Evolutionary conservation across 148 eudicot genomes (phyloP).

Genomic region (Nepenthes mirabilis): DNA sequence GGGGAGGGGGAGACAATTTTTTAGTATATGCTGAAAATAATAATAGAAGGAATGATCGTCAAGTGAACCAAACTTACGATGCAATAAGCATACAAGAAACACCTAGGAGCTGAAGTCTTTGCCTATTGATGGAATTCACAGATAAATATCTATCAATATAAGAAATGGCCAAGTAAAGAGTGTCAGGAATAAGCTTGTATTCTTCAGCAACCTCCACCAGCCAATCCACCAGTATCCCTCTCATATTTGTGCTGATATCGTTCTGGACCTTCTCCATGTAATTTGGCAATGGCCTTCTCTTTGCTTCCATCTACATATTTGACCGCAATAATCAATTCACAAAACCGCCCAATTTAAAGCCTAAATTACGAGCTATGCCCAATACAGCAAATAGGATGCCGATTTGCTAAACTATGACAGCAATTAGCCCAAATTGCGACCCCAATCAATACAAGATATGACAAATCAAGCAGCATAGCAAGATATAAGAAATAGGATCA

Average conservation of each 20-base stretch:
- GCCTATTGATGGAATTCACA: slow-evolving; percentile 39
- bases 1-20: not conserved
- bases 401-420: no score
- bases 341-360: slow-evolving; percentile 5
- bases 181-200: slow-evolving; percentile 73
- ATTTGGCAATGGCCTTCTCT: slow-evolving; percentile 59
- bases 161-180: slow-evolving; percentile 55
- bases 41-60: not conserved
- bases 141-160: slow-evolving; percentile 77
- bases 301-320: slow-evolving; percentile 39
- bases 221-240: slow-evolving; percentile 91
- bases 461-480: not conserved
- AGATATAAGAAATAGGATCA: not conserved
- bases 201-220: slow-evolving; percentile 90
- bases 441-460: not conserved
- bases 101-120: slow-evolving; percentile 80
- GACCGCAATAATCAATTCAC: not conserved
- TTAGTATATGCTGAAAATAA: not conserved
- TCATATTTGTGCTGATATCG: slow-evolving; percentile 78
- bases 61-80: slow-evolving; percentile 42
- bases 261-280: slow-evolving; percentile 67
- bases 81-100: slow-evolving; percentile 93
- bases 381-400: no score
- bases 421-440: not conserved
- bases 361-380: not conserved